Conservation (phyloP, 2,329 filamentous ascomycete genomes). For the Diaporthe ilicicola region DNA sequence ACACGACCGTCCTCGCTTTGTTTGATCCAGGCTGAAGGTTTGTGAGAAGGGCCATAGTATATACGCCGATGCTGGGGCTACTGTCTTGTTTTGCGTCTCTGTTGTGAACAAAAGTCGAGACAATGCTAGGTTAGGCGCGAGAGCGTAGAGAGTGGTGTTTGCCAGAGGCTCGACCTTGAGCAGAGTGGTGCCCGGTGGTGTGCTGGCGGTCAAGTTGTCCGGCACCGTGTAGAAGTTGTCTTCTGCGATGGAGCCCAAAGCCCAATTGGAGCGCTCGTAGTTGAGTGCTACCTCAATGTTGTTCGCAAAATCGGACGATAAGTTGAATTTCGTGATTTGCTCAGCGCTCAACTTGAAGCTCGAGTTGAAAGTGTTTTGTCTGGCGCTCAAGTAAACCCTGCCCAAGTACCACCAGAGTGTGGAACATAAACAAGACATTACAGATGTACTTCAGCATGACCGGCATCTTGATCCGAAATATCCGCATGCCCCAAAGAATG, state of each 20-base stretch:
- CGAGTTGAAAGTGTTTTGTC: conserved; percentile 40
- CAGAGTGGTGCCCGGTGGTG: conserved; percentile 45
- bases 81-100: conserved; percentile 51
- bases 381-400: not conserved
- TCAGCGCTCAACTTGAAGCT: conserved; percentile 39
- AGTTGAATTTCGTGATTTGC: conserved; percentile 38
- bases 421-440: not conserved
- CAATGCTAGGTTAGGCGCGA: conserved; percentile 52
- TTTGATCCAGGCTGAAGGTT: conserved; percentile 23
- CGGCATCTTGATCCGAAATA: not conserved
- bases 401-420: not conserved
- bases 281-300: conserved; percentile 38
- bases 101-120: conserved; percentile 60
- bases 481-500: not conserved
- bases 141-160: conserved; percentile 47
- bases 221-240: conserved; percentile 53
- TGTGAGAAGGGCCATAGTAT: conserved; percentile 57
- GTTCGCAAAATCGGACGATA: conserved; percentile 34
- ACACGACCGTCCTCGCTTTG: conserved; percentile 47
- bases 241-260: conserved; percentile 41
- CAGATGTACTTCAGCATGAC: not conserved
- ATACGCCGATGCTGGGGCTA: conserved; percentile 57
- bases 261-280: conserved; percentile 44
- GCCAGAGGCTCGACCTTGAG: conserved; percentile 51
- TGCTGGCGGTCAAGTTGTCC: conserved; percentile 28